Base-by-base conservation (phyloP, 2,329 filamentous ascomycete species). In the Aureobasidium sp. region DNA sequence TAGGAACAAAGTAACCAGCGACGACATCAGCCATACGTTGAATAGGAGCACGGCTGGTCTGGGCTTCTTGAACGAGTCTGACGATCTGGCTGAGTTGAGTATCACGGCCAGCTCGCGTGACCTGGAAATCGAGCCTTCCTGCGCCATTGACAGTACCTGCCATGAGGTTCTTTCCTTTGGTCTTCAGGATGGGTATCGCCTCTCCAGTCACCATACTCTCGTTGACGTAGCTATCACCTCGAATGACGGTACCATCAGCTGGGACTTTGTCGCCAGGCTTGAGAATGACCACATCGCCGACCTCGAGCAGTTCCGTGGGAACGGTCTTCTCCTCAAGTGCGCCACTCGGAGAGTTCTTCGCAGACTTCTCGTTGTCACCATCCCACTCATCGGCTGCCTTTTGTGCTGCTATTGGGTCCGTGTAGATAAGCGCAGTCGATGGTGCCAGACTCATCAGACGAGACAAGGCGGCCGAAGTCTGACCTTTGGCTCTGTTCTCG, bases 171-270 rank as follows among this genome's bases (percentile, higher is more conserved):
- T 86, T 86, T 9, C 89, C 91, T 69, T 90, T 87, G 67, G 84
- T 87, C 77, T 99, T 99, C 69, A 91, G 86, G 39, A 97, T 92
- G 0, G 94, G 93, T 83, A 97, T 93, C 2, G 94, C 89, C 77
- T 99, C 94, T 67, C 94, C 94, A 6, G 94, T 99, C 53, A 99
- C 92, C 93, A 97, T 97, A 72, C 92, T 96, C 77, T 99, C 94
- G 67, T 99, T 92, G 26, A 97, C 85, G 70, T 95, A 96, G 39
- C 91, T 96, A 75, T 97, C 90, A 36, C 94, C 94, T 59, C 89
- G 86, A 62, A 91, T 90, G 59, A 99, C 84, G 9, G 85, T 82
- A 52, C 94, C 94, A 72, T 99, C 94, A 1, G 93, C 93, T 1
- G 94, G 93, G 63, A 99, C 91, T 78, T 97, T 97, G 77, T 97